Base-by-base conservation (phyloP, 73 alveolate genomes). In the Breviolum minutum region DNA sequence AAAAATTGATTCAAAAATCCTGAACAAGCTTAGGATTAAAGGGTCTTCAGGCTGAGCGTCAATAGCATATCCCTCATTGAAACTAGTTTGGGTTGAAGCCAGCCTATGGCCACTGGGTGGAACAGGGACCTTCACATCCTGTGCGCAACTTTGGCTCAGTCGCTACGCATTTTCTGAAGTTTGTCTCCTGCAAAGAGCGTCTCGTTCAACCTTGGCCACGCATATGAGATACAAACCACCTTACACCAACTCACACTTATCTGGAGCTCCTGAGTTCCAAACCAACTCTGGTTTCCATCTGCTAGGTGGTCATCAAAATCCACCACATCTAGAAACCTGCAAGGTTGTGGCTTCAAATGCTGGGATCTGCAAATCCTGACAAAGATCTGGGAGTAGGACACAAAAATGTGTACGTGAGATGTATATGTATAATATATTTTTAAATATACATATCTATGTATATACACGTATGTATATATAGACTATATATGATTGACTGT, bases 301-400 rank as follows among this genome's bases (percentile, higher is more conserved):
- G 85, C 85, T 9, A 91, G 97, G 97, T 91, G 97, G 63, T 91
- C 97, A 71, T 91, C 97, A 91, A 91, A 91, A 91, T 91, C 97
- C 79, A 91, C 97, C 88, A 91, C 97, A 9, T 91, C 97, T 63
- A 91, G 88, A 91, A 91, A 91, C 97, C 96, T 89, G 90, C 32
- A 32, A 1, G 40, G 54, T 6, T 68, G 17, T 22, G 17, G 77
- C 54, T 40, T 40, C 54, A 40, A 40, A 40, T 40, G 54, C 0
- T 40, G 54, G 54, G 54, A 40, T 40, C 54, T 40, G 54, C 3
- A 40, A 40, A 40, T 40, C 54, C 54, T 40, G 54, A 40, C 54
- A 3, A 40, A 40, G 5, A 0, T 40, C 54, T 40, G 20, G 8
- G 81, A 70, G 4, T 20, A 69, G 7, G 4, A 69, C 19, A 20